A percentile compares a stretch with the other conserved stretches of the same genome.
phyloP scores from a whole-genome alignment of 805 yeast genomes.

The Candida tammaniensis region DNA sequence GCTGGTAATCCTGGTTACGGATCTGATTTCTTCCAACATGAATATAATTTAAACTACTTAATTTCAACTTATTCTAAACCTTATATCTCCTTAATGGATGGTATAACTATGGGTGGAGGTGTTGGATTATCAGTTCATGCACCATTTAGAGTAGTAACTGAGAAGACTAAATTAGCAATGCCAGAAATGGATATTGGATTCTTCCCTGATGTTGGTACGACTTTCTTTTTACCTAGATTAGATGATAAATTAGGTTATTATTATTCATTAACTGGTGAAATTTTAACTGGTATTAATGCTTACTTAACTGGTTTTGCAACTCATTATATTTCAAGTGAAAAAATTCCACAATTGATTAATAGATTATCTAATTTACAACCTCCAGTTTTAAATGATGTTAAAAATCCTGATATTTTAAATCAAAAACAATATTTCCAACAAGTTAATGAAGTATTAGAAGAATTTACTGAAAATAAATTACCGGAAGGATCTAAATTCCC shows the following conservation, averaged over 20 bases:
- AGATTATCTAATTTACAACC: conserved; percentile 64
- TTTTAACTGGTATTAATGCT: conserved; percentile 75
- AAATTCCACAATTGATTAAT: conserved; percentile 57
- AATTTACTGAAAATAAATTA: conserved; percentile 60
- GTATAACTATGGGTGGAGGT: conserved; percentile 98
- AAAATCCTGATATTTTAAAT: conserved; percentile 18
- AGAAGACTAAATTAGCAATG: conserved; percentile 89
- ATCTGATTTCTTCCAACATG: conserved; percentile 67
- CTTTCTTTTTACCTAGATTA: conserved; percentile 80
- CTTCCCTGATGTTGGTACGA: conserved; percentile 93
- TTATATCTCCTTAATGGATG: conserved; percentile 79
- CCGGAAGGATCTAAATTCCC: conserved; percentile 64
- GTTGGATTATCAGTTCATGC: conserved; percentile 89
- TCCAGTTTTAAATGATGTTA: conserved; percentile 30
- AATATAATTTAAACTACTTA: conserved; percentile 77
- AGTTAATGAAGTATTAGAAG: conserved; percentile 74
- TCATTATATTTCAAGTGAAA: conserved; percentile 74
- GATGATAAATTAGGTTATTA: conserved; percentile 84
- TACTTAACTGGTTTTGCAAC: conserved; percentile 84
- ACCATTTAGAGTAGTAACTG: conserved; percentile 92
- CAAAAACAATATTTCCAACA: conserved; percentile 47
- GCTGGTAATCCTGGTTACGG: conserved; percentile 47
- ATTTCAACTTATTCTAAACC: conserved; percentile 87
- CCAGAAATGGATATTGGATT: conserved; percentile 97
- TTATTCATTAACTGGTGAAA: conserved; percentile 82